Base-by-base conservation (phyloP, 2,329 filamentous ascomycete species). In the Aspergillus arachidicola region DNA sequence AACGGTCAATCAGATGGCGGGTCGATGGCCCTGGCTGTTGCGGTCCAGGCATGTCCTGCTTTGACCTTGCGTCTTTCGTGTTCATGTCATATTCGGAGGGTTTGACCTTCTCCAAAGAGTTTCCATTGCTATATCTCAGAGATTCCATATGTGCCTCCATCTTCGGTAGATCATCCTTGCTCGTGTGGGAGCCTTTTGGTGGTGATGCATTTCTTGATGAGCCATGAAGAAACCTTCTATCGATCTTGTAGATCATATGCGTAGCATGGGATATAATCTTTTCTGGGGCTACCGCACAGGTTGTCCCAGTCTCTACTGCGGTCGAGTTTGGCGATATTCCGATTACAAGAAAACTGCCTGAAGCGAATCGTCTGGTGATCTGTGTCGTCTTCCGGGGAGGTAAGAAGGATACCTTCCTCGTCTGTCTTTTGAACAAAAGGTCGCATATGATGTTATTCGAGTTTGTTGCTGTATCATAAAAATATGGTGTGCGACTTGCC, bases 291-390 rank as follows among this genome's bases (percentile, higher is more conserved):
- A 74, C 70, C 21, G 73, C 71, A 65, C 75, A 77, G 32, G 72
- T 69, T 61, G 75, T 65, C 26, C 73, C 72, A 32, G 71, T 70
- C 66, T 78, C 77, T 28, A 75, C 74, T 21, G 73, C 73, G 43
- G 73, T 61, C 12, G 73, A 75, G 38, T 68, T 75, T 26, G 76
- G 73, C 30, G 74, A 77, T 6, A 71, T 75, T 21, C 84, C 82
- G 57, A 86, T 72, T 19, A 87, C 80, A 30, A 87, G 76, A 41
- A 87, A 76, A 6, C 85, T 82, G 28, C 85, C 83, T 1, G 85
- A 86, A 38, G 84, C 83, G 70, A 85, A 85, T 69, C 82, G 84
- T 63, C 80, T 81, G 12, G 81, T 82, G 28, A 82, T 76, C 71
- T 83, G 79, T 61, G 76, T 74, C 30, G 74, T 69, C 63, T 70